Conservation (phyloP, 176 grass and related monocot genomes). For the Eragrostis nindensis region DNA sequence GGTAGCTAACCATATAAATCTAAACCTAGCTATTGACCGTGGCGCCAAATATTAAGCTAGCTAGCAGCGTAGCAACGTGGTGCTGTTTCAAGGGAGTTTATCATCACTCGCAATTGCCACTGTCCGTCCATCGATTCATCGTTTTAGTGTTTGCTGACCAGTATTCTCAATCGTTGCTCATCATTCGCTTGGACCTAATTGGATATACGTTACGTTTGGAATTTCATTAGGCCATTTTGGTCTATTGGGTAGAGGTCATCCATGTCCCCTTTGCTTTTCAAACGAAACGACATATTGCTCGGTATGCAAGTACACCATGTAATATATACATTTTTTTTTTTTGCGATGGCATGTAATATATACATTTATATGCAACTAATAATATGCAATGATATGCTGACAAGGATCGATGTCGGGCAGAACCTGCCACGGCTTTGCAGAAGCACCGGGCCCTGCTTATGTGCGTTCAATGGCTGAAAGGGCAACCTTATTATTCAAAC, state of each 20-base stretch:
- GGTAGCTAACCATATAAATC: neutral
- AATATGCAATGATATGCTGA: slow-evolving; percentile 17
- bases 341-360: no score
- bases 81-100: slow-evolving; percentile 15
- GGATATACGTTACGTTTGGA: neutral
- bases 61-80: no score
- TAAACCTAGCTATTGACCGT: neutral
- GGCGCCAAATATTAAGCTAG: no score
- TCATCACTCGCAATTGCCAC: slow-evolving; percentile 6
- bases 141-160: neutral
- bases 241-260: neutral
- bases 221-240: neutral
- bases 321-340: no score
- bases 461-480: neutral
- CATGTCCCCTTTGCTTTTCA: neutral
- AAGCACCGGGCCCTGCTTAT: neutral
- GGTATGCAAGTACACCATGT: neutral
- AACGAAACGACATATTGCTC: neutral
- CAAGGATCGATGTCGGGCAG: slow-evolving; percentile 1
- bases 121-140: slow-evolving; percentile 25
- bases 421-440: slow-evolving; percentile 20
- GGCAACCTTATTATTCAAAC: slow-evolving; percentile 34
- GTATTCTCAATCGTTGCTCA: slow-evolving; percentile 17
- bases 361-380: neutral
- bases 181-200: neutral